phyloP scores from a whole-genome alignment of 2,329 filamentous ascomycete genomes.

The Rhynchosporium agropyri region DNA sequence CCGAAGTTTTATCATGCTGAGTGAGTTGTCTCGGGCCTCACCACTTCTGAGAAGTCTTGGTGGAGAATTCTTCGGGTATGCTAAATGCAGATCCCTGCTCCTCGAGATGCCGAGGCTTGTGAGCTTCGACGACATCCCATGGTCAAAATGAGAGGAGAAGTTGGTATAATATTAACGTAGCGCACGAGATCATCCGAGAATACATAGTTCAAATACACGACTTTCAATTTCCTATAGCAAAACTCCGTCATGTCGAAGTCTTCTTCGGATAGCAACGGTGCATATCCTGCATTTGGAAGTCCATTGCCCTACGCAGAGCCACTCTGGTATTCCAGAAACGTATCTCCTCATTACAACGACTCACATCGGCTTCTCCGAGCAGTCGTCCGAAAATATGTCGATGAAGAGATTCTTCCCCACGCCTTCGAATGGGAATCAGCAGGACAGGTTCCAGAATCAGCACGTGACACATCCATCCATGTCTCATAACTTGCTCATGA shows the following conservation, averaged over 20 bases:
- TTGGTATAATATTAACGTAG: neutral
- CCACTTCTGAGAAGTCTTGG: neutral
- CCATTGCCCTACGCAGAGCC: conserved; percentile 41
- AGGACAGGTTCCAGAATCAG: conserved; percentile 52
- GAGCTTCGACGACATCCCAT: neutral
- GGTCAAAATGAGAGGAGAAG: neutral
- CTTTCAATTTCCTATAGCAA: no score
- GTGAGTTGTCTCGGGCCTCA: neutral
- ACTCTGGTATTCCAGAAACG: conserved; percentile 41
- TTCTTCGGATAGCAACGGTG: neutral
- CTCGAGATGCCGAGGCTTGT: conserved; percentile 9
- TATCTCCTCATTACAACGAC: conserved; percentile 62
- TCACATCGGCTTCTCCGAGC: conserved; percentile 62
- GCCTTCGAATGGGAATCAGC: conserved; percentile 66
- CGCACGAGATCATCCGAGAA: neutral
- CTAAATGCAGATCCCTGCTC: neutral
- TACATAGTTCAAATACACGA: neutral
- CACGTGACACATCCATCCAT: conserved; percentile 35
- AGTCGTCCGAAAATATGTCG: conserved; percentile 59
- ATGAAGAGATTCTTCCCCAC: conserved; percentile 58
- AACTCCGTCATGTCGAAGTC: neutral
- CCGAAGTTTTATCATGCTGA: no score
- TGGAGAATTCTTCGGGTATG: neutral
- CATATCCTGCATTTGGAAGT: conserved; percentile 35
- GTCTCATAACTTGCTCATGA: neutral